Evolutionary conservation across 225 moss, liverwort and hornwort species (phyloP).

Genomic region (Straminergon stramineum): DNA sequence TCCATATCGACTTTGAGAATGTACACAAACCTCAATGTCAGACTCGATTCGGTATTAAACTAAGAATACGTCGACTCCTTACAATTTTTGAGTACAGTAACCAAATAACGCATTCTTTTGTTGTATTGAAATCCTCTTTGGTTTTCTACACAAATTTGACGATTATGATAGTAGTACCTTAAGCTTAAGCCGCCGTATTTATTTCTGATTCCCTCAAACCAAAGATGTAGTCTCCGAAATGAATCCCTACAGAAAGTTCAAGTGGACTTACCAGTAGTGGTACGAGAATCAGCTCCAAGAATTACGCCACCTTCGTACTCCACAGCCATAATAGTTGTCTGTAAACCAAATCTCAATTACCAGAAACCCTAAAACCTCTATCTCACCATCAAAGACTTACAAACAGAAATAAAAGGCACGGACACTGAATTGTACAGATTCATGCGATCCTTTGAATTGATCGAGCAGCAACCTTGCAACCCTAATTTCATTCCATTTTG

Average conservation of each 20-base stretch:
- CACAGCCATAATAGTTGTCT: conserved; percentile 98
- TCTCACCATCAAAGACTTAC: not conserved
- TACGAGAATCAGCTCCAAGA: conserved; percentile 96
- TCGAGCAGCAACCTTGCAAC: not conserved
- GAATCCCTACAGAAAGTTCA: not conserved
- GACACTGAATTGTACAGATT: not conserved
- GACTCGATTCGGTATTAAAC: not conserved
- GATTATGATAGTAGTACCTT: not conserved
- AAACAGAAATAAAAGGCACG: not conserved
- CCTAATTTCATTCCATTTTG: not conserved
- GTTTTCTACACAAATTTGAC: not conserved
- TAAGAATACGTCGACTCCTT: not conserved
- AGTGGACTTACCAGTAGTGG: conserved; percentile 67
- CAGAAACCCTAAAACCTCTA: not conserved
- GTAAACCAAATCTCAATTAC: not conserved
- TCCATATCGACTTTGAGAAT: not conserved
- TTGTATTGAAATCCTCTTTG: not conserved
- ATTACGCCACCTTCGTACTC: conserved; percentile 85
- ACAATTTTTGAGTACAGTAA: not conserved
- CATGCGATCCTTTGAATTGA: not conserved
- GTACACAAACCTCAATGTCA: not conserved
- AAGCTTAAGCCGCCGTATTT: not conserved
- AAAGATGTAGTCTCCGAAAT: not conserved
- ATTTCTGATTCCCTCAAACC: not conserved
- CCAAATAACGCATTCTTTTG: not conserved